These are phyloP conservation scores for Striga asiatica DNA, from an alignment of 257 asterid species.

Conservation along the genomic window DNA sequence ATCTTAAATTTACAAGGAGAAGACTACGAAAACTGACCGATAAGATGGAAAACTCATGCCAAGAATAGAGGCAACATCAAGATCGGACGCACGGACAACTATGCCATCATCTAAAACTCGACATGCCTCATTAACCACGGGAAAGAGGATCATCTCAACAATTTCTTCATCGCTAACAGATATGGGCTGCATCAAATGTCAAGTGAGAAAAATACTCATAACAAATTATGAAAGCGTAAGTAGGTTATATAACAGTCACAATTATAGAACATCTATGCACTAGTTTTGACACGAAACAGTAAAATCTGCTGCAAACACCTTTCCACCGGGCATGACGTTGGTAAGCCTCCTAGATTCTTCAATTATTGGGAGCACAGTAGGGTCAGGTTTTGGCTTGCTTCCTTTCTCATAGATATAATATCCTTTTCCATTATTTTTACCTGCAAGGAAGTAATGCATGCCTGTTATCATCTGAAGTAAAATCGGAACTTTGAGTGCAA, in stretches of 20 bases:
- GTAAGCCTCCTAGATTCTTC: slow-evolving; percentile 76
- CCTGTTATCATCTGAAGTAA: not conserved
- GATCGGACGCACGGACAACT: slow-evolving; percentile 87
- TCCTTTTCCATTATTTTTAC: slow-evolving; percentile 91
- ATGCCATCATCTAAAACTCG: slow-evolving; percentile 83
- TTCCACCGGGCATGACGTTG: slow-evolving; percentile 88
- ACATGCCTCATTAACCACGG: slow-evolving; percentile 92
- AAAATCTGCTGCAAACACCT: slow-evolving; percentile 31
- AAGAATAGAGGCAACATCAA: slow-evolving; percentile 80
- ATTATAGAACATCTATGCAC: not conserved
- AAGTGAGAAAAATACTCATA: not conserved
- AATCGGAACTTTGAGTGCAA: slow-evolving; percentile 8
- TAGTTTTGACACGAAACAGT: not conserved
- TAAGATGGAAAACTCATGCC: slow-evolving; percentile 98
- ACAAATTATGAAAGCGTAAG: not conserved
- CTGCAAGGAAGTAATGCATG: slow-evolving; percentile 29
- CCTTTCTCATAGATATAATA: slow-evolving; percentile 80
- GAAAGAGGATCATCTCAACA: slow-evolving; percentile 87
- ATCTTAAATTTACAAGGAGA: not conserved
- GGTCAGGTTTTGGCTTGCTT: slow-evolving; percentile 87
- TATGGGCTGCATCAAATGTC: slow-evolving; percentile 55
- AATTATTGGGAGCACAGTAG: slow-evolving; percentile 62
- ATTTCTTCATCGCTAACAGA: slow-evolving; percentile 74
- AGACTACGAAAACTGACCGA: slow-evolving; percentile 45
- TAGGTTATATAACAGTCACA: not conserved